A percentile compares a stretch with the other conserved stretches of the same genome.
These are phyloP conservation scores for Knoxdaviesia proteae DNA, from an alignment of 2,329 filamentous ascomycete species.

Conservation along the genomic window DNA sequence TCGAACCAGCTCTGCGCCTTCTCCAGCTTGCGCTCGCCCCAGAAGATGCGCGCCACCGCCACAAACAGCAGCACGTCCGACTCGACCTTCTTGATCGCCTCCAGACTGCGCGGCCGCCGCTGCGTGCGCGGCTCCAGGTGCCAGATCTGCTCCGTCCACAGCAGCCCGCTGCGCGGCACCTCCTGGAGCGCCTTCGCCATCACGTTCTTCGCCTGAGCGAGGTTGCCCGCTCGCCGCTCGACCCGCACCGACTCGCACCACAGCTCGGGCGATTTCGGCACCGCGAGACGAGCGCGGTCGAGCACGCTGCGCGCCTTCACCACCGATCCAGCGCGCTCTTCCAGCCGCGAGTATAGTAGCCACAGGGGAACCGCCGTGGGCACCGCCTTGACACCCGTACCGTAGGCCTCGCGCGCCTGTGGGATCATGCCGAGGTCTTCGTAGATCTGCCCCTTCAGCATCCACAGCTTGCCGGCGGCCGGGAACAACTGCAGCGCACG, in stretches of 20 bases:
- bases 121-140: constrained; percentile 79
- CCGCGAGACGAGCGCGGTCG: constrained; percentile 70
- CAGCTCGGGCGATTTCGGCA: constrained; percentile 64
- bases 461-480: constrained; percentile 73
- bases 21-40: constrained; percentile 77
- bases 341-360: constrained; percentile 72
- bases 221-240: constrained; percentile 70
- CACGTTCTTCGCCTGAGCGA: constrained; percentile 64
- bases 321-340: constrained; percentile 62
- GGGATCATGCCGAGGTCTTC: constrained; percentile 58
- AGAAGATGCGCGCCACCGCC: constrained; percentile 86
- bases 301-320: constrained; percentile 90
- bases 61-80: constrained; percentile 79
- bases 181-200: constrained; percentile 91
- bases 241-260: constrained; percentile 92
- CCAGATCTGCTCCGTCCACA: constrained; percentile 94
- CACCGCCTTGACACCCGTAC: constrained; percentile 69
- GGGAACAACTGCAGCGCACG: constrained; percentile 78
- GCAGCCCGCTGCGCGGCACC: constrained; percentile 64
- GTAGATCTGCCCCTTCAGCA: constrained; percentile 98
- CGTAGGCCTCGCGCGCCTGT: constrained; percentile 78
- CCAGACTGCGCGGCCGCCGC: constrained; percentile 72
- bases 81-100: constrained; percentile 94
- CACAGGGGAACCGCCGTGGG: constrained; percentile 70
- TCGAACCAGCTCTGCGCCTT: constrained; percentile 96